A percentile compares a stretch with the other conserved stretches of the same genome.
Conservation (phyloP, 2,329 filamentous ascomycete genomes). For the Sphaerulina musiva region DNA sequence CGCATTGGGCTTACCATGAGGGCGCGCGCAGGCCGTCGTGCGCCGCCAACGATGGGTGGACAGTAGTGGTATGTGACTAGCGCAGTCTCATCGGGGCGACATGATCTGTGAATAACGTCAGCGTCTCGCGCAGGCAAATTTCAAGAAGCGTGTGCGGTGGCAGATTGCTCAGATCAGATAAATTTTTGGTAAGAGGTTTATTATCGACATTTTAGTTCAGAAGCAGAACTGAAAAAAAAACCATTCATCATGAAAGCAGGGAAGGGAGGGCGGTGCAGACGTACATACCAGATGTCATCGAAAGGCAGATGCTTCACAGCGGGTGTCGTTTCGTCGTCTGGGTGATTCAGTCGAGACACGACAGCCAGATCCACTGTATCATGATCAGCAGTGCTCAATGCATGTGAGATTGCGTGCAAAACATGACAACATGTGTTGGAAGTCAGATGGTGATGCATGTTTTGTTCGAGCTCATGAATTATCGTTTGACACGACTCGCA, state of each 20-base stretch:
- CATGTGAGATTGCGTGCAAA: neutral
- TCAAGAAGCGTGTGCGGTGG: neutral
- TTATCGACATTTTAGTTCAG: slow-evolving; percentile 35
- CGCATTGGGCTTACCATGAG: neutral
- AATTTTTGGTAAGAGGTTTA: slow-evolving; percentile 35
- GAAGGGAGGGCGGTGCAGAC: neutral
- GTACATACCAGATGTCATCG: slow-evolving; percentile 13
- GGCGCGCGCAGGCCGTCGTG: neutral
- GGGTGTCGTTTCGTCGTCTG: no score
- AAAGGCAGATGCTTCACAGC: neutral
- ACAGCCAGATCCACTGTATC: neutral
- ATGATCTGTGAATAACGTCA: slow-evolving; percentile 2
- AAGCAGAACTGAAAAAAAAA: slow-evolving; percentile 39
- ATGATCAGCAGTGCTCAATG: neutral
- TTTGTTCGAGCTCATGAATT: slow-evolving; percentile 27
- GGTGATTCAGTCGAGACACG: neutral
- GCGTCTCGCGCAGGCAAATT: neutral
- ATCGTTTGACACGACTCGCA: slow-evolving; percentile 34
- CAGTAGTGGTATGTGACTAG: no score
- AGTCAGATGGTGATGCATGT: slow-evolving; percentile 41
- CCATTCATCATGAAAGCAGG: slow-evolving; percentile 34
- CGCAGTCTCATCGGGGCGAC: neutral
- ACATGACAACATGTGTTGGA: slow-evolving; percentile 1
- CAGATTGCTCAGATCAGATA: slow-evolving; percentile 30
- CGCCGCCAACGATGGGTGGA: no score